Evolutionary conservation across 2,329 filamentous ascomycete genomes (phyloP), one percentile per base, ranked within the genome.

Genomic region (Fonsecaea nubica): DNA sequence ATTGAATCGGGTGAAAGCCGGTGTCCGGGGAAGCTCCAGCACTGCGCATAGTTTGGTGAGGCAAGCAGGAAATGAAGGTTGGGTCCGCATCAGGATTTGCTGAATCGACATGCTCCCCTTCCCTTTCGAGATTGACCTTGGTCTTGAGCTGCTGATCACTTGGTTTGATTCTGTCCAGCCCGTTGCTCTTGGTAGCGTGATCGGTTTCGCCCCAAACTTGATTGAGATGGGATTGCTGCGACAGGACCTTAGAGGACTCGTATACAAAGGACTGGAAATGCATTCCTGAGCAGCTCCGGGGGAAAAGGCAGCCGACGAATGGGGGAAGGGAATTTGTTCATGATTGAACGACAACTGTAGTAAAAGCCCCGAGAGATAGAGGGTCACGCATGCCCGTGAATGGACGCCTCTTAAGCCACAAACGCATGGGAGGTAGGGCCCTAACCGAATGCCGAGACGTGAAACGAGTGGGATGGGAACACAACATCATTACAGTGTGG

Each of bases 361-460:
- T 40, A 50, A 53, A 40, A 33, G 25, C 42, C 55, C 62, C 33
- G 42, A 54, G 15, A 18, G 18, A 52, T 12, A 58, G 33, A 58
- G 42, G 48, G 45, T 42, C 50, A 38, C 56, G 21, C 9, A 36
- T 58, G 45, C 38, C n/a, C 30, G 32, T 59, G 42, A 63, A 56
- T 65, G 62, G 66, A 64, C 62, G 54, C 62, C 52, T 50, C 58
- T 58, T 40, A 33, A 59, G 62, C 66, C 62, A 65, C 58, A 30
- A 40, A 48, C 18, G 59, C 48, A 48, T 57, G 52, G 40, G 55
- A 55, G 38, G 62, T 21, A 12, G 30, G 35, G 18, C 18, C 55
- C 35, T 42, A 30, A 42, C 55, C 55, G 36, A 38, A 25, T 52
- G 21, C 38, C 45, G 45, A 38, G 12, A 25, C 25, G 25, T 57